Conservation (phyloP, 176 grass and related monocot genomes). For the Oryza coarctata region DNA sequence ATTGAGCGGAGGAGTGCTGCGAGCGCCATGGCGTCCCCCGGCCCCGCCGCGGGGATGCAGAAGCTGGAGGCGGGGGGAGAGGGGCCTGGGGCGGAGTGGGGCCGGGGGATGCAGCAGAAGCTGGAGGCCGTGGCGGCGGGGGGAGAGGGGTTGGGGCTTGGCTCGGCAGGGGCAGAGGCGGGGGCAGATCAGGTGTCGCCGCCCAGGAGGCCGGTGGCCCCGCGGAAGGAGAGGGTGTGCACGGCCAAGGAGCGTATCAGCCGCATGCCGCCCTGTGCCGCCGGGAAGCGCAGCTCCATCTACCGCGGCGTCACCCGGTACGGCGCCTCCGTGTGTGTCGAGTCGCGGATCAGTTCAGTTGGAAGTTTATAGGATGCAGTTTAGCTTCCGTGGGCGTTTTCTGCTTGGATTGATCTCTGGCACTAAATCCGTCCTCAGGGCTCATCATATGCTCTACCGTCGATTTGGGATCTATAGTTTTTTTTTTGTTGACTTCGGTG, state of each 20-base stretch:
- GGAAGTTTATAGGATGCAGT: neutral
- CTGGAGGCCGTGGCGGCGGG: neutral
- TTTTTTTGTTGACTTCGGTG: neutral
- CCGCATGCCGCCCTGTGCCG: slow-evolving; percentile 94
- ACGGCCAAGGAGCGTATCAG: slow-evolving; percentile 99
- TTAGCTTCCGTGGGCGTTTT: neutral
- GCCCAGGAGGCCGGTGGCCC: slow-evolving; percentile 50
- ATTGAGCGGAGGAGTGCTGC: slow-evolving; percentile 1
- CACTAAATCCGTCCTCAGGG: neutral
- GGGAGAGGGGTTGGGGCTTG: slow-evolving; percentile 16
- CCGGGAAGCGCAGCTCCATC: slow-evolving; percentile 98
- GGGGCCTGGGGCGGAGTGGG: neutral
- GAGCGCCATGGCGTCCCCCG: slow-evolving; percentile 50
- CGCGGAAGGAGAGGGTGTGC: slow-evolving; percentile 85
- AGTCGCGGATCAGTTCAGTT: neutral
- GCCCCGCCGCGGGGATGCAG: slow-evolving; percentile 46
- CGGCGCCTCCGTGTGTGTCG: neutral
- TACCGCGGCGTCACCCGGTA: slow-evolving; percentile 97
- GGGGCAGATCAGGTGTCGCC: slow-evolving; percentile 2
- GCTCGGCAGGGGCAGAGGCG: neutral
- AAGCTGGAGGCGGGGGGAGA: slow-evolving; percentile 39
- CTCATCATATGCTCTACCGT: neutral
- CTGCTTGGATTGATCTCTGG: neutral
- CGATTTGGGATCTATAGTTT: slow-evolving; percentile 7
- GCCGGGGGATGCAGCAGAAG: neutral